These are phyloP conservation scores for Arthrocladium fulminans DNA, from an alignment of 2,329 filamentous ascomycete genomes.

Conservation along the genomic window DNA sequence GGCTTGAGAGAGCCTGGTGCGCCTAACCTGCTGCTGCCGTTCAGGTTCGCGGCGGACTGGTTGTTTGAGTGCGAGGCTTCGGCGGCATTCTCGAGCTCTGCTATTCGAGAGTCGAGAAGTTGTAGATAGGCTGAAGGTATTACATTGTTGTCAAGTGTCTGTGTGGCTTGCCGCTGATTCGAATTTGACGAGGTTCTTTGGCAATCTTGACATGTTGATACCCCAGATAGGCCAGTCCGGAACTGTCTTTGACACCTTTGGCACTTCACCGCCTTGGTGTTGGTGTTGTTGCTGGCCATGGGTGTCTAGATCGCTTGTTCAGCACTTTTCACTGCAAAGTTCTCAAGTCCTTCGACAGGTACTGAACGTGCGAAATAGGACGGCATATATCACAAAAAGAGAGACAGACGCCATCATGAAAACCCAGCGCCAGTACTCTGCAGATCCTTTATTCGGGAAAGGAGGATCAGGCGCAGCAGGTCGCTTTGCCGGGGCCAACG, in stretches of 20 bases:
- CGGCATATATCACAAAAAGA: not conserved
- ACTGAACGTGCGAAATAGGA: not conserved
- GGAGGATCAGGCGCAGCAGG: too few species aligned
- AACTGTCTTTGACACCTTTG: not conserved
- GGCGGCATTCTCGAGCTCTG: constrained; percentile 6
- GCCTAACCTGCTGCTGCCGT: not conserved
- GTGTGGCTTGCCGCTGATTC: not conserved
- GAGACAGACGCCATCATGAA: not conserved
- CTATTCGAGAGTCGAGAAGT: constrained; percentile 12
- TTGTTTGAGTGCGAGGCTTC: not conserved
- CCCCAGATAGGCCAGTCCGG: not conserved
- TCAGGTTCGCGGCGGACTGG: not conserved
- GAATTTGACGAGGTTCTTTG: not conserved
- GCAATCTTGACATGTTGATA: not conserved
- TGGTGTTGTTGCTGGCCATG: not conserved
- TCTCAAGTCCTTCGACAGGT: not conserved
- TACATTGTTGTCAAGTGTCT: not conserved
- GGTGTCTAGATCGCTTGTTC: not conserved
- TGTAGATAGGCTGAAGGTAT: constrained; percentile 29
- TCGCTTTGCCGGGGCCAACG: too few species aligned
- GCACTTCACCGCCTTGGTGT: not conserved
- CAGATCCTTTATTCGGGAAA: not conserved
- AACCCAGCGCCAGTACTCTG: not conserved
- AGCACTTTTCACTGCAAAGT: not conserved
- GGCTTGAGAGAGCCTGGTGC: not conserved